These are phyloP conservation scores for Diaporthe sp. DNA, from an alignment of 2,329 filamentous ascomycete genomes.

Conservation along the genomic window DNA sequence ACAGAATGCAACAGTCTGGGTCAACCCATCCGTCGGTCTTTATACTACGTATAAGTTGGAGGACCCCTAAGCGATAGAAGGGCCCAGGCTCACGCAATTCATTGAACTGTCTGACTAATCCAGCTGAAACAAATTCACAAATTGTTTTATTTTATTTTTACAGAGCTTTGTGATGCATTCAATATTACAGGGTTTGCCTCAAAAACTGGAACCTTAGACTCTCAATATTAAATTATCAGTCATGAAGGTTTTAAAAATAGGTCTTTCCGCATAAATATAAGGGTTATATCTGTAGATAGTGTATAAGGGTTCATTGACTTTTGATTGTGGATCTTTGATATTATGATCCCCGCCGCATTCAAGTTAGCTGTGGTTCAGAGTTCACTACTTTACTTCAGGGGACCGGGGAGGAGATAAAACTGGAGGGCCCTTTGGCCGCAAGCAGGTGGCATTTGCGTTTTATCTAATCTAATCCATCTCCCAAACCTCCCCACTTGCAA, in stretches of 20 bases:
- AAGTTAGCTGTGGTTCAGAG: background rate
- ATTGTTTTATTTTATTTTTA: background rate
- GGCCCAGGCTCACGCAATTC: background rate
- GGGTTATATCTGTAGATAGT: background rate
- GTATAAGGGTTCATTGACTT: background rate
- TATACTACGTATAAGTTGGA: background rate
- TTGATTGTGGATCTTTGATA: background rate
- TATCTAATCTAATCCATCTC: slow-evolving; percentile 27
- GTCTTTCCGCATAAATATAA: background rate
- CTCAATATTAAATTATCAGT: no score
- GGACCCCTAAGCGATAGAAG: background rate
- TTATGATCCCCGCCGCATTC: background rate
- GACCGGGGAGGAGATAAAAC: background rate
- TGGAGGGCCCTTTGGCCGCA: background rate
- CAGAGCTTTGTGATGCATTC: background rate
- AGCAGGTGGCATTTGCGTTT: background rate
- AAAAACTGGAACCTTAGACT: no score
- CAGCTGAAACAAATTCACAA: background rate
- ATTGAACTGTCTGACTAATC: background rate
- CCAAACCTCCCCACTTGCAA: background rate
- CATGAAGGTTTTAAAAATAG: no score
- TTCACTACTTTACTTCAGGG: background rate
- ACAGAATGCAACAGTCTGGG: background rate
- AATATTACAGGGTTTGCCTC: background rate
- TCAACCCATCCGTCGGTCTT: background rate